These are phyloP conservation scores for Tetradesmus lagerheimii DNA, from an alignment of 139 green algal genomes.

Conservation along the genomic window DNA sequence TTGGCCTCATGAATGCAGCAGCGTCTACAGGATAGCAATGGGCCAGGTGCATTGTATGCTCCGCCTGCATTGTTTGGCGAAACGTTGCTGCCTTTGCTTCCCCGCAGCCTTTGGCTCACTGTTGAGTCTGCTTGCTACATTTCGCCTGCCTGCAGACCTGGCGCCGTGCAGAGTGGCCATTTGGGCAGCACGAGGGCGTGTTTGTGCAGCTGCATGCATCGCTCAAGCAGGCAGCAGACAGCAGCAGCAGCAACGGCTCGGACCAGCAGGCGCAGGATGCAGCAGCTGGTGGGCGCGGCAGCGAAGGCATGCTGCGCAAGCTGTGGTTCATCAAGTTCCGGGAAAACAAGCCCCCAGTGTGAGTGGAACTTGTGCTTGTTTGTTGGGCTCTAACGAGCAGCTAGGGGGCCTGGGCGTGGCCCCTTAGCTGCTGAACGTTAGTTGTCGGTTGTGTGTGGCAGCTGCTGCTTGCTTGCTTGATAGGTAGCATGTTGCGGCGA, in stretches of 20 bases:
- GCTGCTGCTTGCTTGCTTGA: neutral
- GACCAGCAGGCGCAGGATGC: neutral
- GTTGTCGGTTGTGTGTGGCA: neutral
- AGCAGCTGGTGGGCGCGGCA: neutral
- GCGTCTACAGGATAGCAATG: no score
- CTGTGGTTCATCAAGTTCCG: conserved; percentile 25
- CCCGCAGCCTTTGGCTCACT: neutral
- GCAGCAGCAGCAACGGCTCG: neutral
- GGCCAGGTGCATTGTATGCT: neutral
- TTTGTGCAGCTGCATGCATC: conserved; percentile 46
- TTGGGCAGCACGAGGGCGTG: conserved; percentile 39
- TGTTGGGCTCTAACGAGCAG: no score
- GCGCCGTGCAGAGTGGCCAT: conserved; percentile 7
- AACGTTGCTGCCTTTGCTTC: no score
- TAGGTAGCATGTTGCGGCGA: neutral
- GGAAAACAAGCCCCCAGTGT: conserved; percentile 11
- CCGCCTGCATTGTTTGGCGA: neutral
- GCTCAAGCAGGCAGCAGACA: neutral
- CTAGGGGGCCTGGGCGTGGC: no score
- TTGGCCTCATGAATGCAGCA: no score
- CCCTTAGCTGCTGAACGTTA: no score
- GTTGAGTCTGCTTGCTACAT: neutral
- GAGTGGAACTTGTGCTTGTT: neutral
- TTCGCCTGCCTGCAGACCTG: conserved; percentile 26
- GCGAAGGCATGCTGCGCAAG: neutral